Conservation (phyloP, 2,329 filamentous ascomycete species). For the Cytospora piceae region DNA sequence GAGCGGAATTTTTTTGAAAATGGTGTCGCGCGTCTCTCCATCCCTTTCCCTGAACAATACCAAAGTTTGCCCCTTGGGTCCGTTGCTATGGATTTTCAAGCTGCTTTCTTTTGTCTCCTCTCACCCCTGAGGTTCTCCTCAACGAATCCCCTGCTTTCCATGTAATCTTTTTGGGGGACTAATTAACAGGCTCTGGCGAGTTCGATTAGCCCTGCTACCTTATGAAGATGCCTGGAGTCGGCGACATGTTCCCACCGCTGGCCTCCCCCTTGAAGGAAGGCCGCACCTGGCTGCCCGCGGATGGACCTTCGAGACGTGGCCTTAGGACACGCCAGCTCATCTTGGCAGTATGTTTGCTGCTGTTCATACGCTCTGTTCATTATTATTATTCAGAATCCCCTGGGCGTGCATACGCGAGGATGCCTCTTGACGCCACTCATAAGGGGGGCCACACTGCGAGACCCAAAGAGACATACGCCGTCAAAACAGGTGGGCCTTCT, state of each 20-base stretch:
- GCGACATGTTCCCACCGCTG: conserved; percentile 13
- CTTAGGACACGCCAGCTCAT: conserved; percentile 9
- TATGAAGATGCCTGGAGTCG: conserved; percentile 6
- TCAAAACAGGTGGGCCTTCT: background rate
- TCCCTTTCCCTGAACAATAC: conserved; percentile 11
- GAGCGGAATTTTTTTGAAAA: conserved; percentile 19
- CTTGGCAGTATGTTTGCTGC: conserved; percentile 5
- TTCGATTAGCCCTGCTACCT: background rate
- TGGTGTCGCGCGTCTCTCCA: conserved; percentile 4
- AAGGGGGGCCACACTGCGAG: background rate
- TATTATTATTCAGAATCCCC: background rate
- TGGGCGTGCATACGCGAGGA: background rate
- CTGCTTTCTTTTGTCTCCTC: background rate
- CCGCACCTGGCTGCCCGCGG: conserved; percentile 10
- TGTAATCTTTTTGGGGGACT: conserved; percentile 5
- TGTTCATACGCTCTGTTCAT: conserved; percentile 4
- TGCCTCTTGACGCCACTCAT: background rate
- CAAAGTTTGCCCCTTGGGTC: background rate
- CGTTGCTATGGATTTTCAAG: conserved; percentile 10
- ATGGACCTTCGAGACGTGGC: conserved; percentile 4
- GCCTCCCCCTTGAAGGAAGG: conserved; percentile 22
- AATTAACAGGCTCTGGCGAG: background rate
- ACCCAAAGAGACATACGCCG: background rate
- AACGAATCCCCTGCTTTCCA: background rate
- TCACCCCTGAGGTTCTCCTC: background rate